These are phyloP conservation scores for Tetrahymena thermophila DNA, from an alignment of 73 alveolate species.

Conservation along the genomic window DNA sequence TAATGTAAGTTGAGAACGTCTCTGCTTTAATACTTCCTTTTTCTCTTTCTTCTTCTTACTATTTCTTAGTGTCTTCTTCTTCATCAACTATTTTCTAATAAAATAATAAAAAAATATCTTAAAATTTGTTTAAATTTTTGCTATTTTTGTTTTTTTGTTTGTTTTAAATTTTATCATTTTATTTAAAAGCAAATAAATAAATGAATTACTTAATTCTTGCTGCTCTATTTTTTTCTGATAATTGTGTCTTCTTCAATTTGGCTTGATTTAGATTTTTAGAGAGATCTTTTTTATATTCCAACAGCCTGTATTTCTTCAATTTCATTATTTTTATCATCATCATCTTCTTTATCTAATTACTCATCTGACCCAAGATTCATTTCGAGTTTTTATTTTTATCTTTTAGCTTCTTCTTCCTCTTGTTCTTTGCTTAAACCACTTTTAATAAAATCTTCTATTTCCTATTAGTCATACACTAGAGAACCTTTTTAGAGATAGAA, in stretches of 20 bases:
- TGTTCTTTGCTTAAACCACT: slow-evolving; percentile 37
- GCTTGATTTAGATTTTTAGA: background rate
- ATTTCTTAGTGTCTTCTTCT: background rate
- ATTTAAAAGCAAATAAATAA: no score
- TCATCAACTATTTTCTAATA: background rate
- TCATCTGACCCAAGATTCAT: slow-evolving; percentile 1
- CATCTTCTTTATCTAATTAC: background rate
- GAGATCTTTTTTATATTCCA: background rate
- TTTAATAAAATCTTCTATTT: slow-evolving; percentile 67
- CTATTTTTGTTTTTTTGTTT: background rate
- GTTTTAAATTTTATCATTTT: no score
- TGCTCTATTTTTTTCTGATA: background rate
- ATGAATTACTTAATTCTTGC: background rate
- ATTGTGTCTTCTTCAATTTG: background rate
- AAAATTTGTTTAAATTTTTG: background rate
- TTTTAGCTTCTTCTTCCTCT: slow-evolving; percentile 2
- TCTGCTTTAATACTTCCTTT: slow-evolving; percentile 36
- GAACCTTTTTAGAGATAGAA: slow-evolving; percentile 22
- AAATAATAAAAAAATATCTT: background rate
- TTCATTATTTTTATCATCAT: slow-evolving; percentile 2
- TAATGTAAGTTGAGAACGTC: slow-evolving; percentile 13
- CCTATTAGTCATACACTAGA: slow-evolving; percentile 42
- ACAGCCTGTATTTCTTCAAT: background rate
- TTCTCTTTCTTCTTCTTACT: slow-evolving; percentile 51
- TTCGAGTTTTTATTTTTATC: background rate